These are phyloP conservation scores for Xylaria nigripes DNA, from an alignment of 495 filamentous ascomycete species.

Conservation along the genomic window DNA sequence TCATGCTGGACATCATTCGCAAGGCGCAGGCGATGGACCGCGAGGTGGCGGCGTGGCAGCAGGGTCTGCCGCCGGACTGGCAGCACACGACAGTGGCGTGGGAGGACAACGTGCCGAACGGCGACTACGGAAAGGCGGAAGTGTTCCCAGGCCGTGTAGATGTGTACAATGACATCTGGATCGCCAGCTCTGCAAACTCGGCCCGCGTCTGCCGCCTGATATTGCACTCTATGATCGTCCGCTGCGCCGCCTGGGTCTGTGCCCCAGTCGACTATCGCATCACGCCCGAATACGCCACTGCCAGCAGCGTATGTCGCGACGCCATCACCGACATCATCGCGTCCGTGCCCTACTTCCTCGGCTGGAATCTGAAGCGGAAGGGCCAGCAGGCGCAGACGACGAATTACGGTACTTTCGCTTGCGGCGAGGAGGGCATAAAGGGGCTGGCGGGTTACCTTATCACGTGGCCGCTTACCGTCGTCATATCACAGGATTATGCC, in stretches of 20 bases:
- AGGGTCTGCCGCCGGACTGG: slow-evolving; percentile 33
- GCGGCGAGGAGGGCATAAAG: slow-evolving; percentile 33
- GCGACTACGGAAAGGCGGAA: slow-evolving; percentile 34
- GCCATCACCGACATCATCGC: slow-evolving; percentile 44
- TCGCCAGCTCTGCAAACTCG: slow-evolving; percentile 40
- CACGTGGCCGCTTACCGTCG: slow-evolving; percentile 36
- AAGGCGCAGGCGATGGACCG: slow-evolving; percentile 36
- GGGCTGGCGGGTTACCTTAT: slow-evolving; percentile 38
- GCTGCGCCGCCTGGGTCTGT: slow-evolving; percentile 46
- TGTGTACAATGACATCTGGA: slow-evolving; percentile 43
- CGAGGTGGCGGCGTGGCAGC: slow-evolving; percentile 37
- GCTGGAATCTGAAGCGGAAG: slow-evolving; percentile 32
- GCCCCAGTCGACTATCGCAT: slow-evolving; percentile 45
- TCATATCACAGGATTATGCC: slow-evolving; percentile 39
- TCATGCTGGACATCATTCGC: slow-evolving; percentile 34
- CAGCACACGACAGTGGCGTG: slow-evolving; percentile 35
- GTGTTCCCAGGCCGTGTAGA: slow-evolving; percentile 46
- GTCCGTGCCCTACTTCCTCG: slow-evolving; percentile 44
- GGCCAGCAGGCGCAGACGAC: not conserved
- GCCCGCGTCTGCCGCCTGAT: slow-evolving; percentile 38
- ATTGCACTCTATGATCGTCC: slow-evolving; percentile 36
- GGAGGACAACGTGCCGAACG: slow-evolving; percentile 32
- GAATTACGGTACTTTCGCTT: slow-evolving; percentile 27
- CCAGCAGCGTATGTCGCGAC: slow-evolving; percentile 31
- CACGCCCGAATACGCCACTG: slow-evolving; percentile 44